Evolutionary conservation across 1,284 basidiomycete genomes (phyloP), one percentile per base, ranked within the genome.

Genomic region (Leccinum subrobustum): DNA sequence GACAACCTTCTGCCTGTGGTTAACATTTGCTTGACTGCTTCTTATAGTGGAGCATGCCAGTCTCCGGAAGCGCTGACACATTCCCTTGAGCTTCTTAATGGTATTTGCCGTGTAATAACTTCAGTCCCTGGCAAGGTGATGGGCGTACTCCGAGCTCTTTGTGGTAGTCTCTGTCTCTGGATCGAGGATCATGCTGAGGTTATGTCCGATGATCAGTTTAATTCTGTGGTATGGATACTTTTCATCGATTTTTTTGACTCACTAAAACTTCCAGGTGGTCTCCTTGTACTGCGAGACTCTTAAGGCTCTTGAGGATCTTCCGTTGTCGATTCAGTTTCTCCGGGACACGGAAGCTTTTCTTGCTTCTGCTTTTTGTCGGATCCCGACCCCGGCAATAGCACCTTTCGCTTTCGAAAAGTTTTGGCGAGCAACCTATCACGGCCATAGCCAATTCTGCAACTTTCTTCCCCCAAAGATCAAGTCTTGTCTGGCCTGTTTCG

Each of bases 361-460:
- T 7, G 67, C 74, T 25, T 78, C 84, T 27, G 78, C 78, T 0
- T 84, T 87, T 68, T 69, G 74, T 12, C 80, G 78, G 23, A 76
- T 82, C 42, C 78, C 78, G 0, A 64, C 71, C 1, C 78, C 81
- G 2, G 80, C 78, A 5, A 70, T 76, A 16, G 85, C 82, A 3
- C 79, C 81, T 0, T 64, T 79, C 7, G 77, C 80, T 1, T 88
- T 87, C 63, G 73, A 77, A 60, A 70, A 65, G 3, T 85, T 81
- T 64, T 85, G 83, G 83, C 75, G 75, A 31, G 70, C 68, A 42
- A 83, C 79, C 3, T 85, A 83, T 63, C 76, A 81, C 37, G 69
- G 70, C 14, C 70, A 65, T 31, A 66, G 68, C 31, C 70, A 78
- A 35, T 76, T 78, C 29, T 67, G 65, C 54, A 42, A 63, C 0